Evolutionary conservation across 106 monocot genomes (phyloP).

Genomic region (Hemerocallis citrina): DNA sequence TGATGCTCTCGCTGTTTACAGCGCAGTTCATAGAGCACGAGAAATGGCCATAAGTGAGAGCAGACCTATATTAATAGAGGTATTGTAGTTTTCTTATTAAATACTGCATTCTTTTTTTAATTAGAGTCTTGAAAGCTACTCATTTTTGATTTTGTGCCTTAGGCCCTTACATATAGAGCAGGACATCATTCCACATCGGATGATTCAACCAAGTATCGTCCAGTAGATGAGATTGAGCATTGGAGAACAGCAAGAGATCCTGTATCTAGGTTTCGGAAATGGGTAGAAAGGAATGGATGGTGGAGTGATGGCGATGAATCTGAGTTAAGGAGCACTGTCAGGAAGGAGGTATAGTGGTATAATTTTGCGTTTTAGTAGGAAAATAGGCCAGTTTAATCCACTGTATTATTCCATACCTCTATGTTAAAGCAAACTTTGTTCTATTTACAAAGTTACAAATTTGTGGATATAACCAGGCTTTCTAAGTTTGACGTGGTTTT

Average conservation of each 20-base stretch:
- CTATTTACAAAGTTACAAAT: too few relatives aligned
- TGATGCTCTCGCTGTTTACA: conserved; percentile 86
- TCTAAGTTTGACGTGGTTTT: too few relatives aligned
- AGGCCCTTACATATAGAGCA: conserved; percentile 91
- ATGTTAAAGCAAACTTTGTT: too few relatives aligned
- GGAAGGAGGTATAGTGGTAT: conserved; percentile 56
- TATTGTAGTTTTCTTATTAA: conserved; percentile 17
- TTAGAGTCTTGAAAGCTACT: not conserved
- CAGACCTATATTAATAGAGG: conserved; percentile 88
- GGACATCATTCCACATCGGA: conserved; percentile 98
- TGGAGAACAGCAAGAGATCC: conserved; percentile 78
- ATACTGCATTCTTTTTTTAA: not conserved
- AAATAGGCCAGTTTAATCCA: too few relatives aligned
- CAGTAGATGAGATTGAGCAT: conserved; percentile 76
- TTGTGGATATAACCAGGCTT: too few relatives aligned
- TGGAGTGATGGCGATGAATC: conserved; percentile 75
- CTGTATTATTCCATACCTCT: too few relatives aligned
- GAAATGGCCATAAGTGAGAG: conserved; percentile 78
- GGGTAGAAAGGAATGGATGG: conserved; percentile 89
- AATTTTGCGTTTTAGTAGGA: too few relatives aligned
- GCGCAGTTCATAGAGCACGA: conserved; percentile 76
- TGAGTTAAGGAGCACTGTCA: conserved; percentile 56
- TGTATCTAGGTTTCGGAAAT: conserved; percentile 74
- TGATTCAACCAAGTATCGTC: conserved; percentile 89
- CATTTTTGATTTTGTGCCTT: not conserved